Base-by-base conservation (phyloP, 2,329 filamentous ascomycete species). In the Leptodontidium sp. region DNA sequence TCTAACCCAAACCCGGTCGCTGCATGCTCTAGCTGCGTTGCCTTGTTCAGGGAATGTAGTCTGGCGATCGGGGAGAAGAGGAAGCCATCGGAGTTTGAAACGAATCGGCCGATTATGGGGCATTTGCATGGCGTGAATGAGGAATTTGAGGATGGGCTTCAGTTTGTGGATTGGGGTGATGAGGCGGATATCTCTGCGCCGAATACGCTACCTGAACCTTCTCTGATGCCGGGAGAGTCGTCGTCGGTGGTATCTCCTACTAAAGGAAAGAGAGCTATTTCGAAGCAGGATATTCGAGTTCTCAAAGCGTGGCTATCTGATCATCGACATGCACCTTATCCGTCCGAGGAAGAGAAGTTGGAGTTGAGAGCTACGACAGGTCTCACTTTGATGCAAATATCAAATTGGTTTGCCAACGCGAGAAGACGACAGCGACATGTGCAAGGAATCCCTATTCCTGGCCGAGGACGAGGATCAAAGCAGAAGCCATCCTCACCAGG, bases 41-140 rank as follows among this genome's bases (percentile, higher is more conserved):
- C 59, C 3, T 12, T 62, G 43, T 62, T 47, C 15, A 62, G 59
- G 29, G 59, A 62, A 35, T 62, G 59, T 38, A 62, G 59, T 50
- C 45, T 62, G 9, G 59, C 59, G 6, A 47, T 62, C 14, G 59
- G 59, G 26, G 59, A 62, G 45, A 62, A 49, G 29, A 62, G 59
- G 59, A 62, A 62, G 26, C 43, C 59, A 15, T 62, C 59, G 14
- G 59, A 62, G 43, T 62, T 62, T 50, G 59, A 62, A 43, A 62
- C 43, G 15, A 49, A 49, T 35, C 40, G 29, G 14, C 59, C 59
- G 29, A 62, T 62, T 15, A 62, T 62, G 59, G 59, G 59, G 2
- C 59, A 62, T 38, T 50, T 62, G n/a, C 59, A 62, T n/a, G 59
- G 59, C 24, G 59, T 62, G 14, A 62, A 62, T 24, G 59, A 62